Conservation (phyloP, 306 rosid genomes). For the Gillenia trifoliata region DNA sequence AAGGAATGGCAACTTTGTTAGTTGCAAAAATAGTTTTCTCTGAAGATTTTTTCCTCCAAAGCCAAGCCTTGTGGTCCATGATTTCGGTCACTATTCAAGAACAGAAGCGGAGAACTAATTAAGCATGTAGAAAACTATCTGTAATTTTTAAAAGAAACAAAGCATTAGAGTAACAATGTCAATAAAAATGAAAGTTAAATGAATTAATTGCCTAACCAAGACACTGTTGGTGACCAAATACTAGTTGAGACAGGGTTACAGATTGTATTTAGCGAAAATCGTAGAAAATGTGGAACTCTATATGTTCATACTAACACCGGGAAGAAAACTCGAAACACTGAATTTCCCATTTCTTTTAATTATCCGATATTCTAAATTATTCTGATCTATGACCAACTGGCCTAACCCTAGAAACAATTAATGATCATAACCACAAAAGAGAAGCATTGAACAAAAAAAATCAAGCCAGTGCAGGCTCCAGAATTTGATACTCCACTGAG, state of each 20-base stretch:
- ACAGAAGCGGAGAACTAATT: conserved; percentile 3
- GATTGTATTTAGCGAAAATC: no score
- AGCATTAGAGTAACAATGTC: background rate
- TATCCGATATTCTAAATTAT: no score
- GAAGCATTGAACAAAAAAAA: background rate
- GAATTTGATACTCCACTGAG: background rate
- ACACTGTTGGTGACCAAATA: no score
- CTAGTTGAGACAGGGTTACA: no score
- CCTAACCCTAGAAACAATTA: background rate
- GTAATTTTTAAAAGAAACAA: background rate
- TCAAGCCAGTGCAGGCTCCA: conserved; percentile 7
- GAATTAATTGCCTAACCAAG: no score
- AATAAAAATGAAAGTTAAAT: background rate
- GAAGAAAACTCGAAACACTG: background rate
- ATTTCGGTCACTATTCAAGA: conserved; percentile 30
- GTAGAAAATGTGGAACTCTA: background rate
- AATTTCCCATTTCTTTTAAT: no score
- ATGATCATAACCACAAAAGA: background rate
- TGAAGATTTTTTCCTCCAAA: conserved; percentile 60
- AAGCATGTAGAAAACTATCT: background rate
- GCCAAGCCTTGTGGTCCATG: conserved; percentile 72
- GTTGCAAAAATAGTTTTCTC: conserved; percentile 49
- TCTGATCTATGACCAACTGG: no score
- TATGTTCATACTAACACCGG: background rate
- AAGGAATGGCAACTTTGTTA: conserved; percentile 37